A percentile compares a stretch with the other conserved stretches of the same genome.
These are phyloP conservation scores for Passalora sequoiae DNA, from an alignment of 2,329 filamentous ascomycete genomes.

Conservation along the genomic window DNA sequence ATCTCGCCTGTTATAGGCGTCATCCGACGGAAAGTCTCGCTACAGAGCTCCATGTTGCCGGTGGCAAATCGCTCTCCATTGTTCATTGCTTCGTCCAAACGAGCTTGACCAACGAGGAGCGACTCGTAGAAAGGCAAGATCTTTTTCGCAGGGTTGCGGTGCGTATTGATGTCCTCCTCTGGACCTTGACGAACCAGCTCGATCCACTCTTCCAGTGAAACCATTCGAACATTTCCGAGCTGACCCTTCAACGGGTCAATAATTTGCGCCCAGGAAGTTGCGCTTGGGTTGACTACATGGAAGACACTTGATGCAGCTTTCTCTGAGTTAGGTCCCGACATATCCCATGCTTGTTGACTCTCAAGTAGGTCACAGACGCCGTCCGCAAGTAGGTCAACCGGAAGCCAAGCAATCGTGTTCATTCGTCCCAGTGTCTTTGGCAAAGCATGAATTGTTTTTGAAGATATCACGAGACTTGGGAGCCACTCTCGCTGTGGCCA, in stretches of 20 bases:
- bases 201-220: background rate
- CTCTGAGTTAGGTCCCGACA: too few species aligned
- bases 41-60: too few species aligned
- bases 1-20: too few species aligned
- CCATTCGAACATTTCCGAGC: background rate
- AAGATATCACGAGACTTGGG: constrained; percentile 46
- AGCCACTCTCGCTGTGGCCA: constrained; percentile 58
- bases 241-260: background rate
- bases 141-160: background rate
- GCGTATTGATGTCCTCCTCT: background rate
- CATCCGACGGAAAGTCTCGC: too few species aligned
- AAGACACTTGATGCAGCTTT: background rate
- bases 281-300: background rate
- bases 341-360: too few species aligned
- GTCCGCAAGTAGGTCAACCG: constrained; percentile 37
- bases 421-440: constrained; percentile 31
- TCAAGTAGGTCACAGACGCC: too few species aligned
- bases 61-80: too few species aligned
- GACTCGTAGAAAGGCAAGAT: background rate
- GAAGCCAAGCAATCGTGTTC: constrained; percentile 47
- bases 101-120: too few species aligned
- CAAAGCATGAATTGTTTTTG: constrained; percentile 44
- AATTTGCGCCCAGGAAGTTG: background rate
- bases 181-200: background rate
- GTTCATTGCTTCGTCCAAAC: too few species aligned